These are phyloP conservation scores for Musa itinerans DNA, from an alignment of 176 grass and related monocot species.

Conservation along the genomic window DNA sequence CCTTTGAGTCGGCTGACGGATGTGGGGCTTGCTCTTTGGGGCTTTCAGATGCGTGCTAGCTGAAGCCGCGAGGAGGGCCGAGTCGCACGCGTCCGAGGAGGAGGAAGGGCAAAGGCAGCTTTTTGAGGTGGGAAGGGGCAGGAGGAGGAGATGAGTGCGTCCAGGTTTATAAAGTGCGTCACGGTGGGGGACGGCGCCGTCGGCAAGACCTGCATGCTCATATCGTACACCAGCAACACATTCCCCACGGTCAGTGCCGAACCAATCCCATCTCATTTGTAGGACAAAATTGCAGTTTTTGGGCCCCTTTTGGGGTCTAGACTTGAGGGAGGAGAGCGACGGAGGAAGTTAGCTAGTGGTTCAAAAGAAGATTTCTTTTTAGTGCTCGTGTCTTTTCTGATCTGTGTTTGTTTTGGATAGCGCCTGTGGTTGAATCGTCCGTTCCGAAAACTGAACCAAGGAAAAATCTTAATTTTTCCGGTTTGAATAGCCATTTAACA, in stretches of 20 bases:
- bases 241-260: constrained; percentile 7
- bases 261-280: not conserved
- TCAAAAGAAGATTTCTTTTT: too few species aligned
- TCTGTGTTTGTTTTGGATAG: too few species aligned
- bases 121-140: not conserved
- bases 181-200: constrained; percentile 18
- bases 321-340: not conserved
- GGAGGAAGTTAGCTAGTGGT: not conserved
- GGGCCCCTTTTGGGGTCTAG: not conserved
- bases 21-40: not conserved
- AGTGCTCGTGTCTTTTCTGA: too few species aligned
- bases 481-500: too few species aligned
- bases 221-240: constrained; percentile 15
- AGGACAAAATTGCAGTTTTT: not conserved
- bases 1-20: not conserved
- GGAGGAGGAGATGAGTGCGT: not conserved
- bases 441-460: too few species aligned
- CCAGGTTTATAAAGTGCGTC: constrained; percentile 15
- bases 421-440: not conserved
- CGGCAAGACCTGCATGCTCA: constrained; percentile 15
- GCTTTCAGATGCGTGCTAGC: constrained; percentile 11
- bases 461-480: too few species aligned
- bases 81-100: not conserved
- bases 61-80: not conserved
- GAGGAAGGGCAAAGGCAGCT: not conserved